Evolutionary conservation across 2,329 filamentous ascomycete genomes (phyloP), one percentile per base, ranked within the genome.

Genomic region (Metarhizium humberi): DNA sequence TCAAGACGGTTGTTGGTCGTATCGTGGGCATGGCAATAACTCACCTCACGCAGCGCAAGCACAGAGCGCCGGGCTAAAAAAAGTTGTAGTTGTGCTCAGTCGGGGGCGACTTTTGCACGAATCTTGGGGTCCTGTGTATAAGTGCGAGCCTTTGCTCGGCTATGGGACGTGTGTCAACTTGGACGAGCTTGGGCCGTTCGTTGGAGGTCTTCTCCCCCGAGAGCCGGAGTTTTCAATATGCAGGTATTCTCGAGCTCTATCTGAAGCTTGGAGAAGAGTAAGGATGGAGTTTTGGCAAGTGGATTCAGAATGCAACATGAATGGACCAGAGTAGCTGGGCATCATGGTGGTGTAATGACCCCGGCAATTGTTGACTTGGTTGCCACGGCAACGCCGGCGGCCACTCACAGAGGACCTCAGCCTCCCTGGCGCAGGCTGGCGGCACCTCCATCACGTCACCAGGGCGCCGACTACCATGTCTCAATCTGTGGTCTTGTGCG

Each of bases 21-120:
- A 3, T 25, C 25, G 25, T 25, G 25, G 25, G 25, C 20, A n/a
- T 29, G n/a, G 36, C 2, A 42, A 13, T 25, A 29, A 29, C 75
- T 63, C 71, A 90, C 87, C 86, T 91, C 86, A 85, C 86, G 85
- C 86, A 90, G 84, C 80, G 84, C 85, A 87, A 88, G 85, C 85
- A 73, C 84, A 85, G 82, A 79, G 81, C 83, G 86, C 86, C 86
- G 86, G 87, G 86, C 85, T 78, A 75, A 65, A 68, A 64, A 65
- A 40, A 40, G 38, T 13, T 67, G 64, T 66, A 59, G 68, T 75
- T 66, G 73, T 74, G 66, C 72, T 78, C 78, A 80, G 75, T 75
- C 72, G 71, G 66, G 60, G 66, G 66, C 65, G 75, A 74, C 71
- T 71, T 71, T 65, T 62, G 62, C 62, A 57, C 57, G 60, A 54